These are phyloP conservation scores for Pseudodiploospora longispora DNA, from an alignment of 2,329 filamentous ascomycete genomes.

Conservation along the genomic window DNA sequence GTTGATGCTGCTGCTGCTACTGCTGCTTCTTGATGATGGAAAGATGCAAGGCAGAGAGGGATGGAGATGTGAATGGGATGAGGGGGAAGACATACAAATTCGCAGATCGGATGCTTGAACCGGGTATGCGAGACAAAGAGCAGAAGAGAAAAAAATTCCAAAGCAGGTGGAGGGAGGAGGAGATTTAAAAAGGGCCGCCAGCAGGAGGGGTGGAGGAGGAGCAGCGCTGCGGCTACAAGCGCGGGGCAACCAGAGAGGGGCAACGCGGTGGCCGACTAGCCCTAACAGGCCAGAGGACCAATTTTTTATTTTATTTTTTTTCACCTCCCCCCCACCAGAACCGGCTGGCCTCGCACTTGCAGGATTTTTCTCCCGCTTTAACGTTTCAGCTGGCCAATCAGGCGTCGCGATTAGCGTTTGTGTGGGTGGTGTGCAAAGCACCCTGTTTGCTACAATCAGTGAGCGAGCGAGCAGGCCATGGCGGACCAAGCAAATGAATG, in stretches of 20 bases:
- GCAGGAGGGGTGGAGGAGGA: constrained; percentile 20
- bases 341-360: constrained; percentile 6
- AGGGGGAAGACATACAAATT: constrained; percentile 25
- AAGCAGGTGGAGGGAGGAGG: constrained; percentile 29
- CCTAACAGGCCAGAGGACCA: constrained; percentile 27
- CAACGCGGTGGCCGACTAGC: constrained; percentile 15
- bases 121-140: constrained; percentile 37
- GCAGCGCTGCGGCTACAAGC: constrained; percentile 20
- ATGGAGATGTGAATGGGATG: constrained; percentile 1
- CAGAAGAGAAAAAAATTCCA: constrained; percentile 27
- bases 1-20: not conserved
- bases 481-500: no score
- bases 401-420: not conserved
- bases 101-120: constrained; percentile 37
- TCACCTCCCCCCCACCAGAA: not conserved
- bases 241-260: constrained; percentile 25
- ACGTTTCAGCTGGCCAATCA: constrained; percentile 3
- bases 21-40: not conserved
- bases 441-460: no score
- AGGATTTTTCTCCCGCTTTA: constrained; percentile 9
- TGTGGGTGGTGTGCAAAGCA: no score
- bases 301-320: constrained; percentile 9
- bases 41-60: constrained; percentile 6
- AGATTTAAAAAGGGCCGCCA: constrained; percentile 30
- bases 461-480: no score